Evolutionary conservation across 1,284 basidiomycete species (phyloP).

Genomic region (Grifola frondosa): DNA sequence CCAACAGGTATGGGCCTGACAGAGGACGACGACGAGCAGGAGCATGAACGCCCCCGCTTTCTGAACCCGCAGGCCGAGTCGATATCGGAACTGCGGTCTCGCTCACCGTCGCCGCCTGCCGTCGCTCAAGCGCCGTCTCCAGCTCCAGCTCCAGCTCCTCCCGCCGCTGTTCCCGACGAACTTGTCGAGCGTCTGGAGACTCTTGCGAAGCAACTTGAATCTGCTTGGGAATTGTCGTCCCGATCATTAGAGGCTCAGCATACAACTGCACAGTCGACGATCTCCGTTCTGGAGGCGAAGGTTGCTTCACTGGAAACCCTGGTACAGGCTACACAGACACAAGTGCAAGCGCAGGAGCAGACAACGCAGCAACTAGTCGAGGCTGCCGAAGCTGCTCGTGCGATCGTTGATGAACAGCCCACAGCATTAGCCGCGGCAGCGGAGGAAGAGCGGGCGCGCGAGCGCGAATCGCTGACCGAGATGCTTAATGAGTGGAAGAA

Average conservation of each 20-base stretch:
- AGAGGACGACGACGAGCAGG: constrained; percentile 43
- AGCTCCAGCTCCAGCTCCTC: constrained; percentile 20
- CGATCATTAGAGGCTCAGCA: constrained; percentile 79
- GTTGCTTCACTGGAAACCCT: constrained; percentile 58
- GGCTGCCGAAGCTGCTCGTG: constrained; percentile 38
- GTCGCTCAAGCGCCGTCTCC: constrained; percentile 18
- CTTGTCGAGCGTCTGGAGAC: constrained; percentile 69
- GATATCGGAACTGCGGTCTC: constrained; percentile 20
- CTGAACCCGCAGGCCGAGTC: constrained; percentile 8
- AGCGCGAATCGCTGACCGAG: constrained; percentile 48
- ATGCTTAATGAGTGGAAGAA: constrained; percentile 69
- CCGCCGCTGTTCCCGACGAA: constrained; percentile 49
- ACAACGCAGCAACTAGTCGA: constrained; percentile 46
- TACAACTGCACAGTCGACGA: constrained; percentile 74
- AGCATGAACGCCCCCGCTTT: constrained; percentile 17
- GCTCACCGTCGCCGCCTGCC: constrained; percentile 19
- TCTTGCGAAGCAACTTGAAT: constrained; percentile 75
- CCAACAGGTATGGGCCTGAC: constrained; percentile 68
- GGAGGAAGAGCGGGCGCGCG: constrained; percentile 33
- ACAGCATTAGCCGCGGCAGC: constrained; percentile 9
- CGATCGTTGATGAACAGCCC: constrained; percentile 24
- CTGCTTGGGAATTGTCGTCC: constrained; percentile 76
- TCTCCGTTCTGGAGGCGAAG: constrained; percentile 73
- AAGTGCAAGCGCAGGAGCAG: constrained; percentile 41
- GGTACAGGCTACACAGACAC: constrained; percentile 45